These are phyloP conservation scores for Torulaspora franciscae DNA, from an alignment of 805 yeast genomes.

Conservation along the genomic window DNA sequence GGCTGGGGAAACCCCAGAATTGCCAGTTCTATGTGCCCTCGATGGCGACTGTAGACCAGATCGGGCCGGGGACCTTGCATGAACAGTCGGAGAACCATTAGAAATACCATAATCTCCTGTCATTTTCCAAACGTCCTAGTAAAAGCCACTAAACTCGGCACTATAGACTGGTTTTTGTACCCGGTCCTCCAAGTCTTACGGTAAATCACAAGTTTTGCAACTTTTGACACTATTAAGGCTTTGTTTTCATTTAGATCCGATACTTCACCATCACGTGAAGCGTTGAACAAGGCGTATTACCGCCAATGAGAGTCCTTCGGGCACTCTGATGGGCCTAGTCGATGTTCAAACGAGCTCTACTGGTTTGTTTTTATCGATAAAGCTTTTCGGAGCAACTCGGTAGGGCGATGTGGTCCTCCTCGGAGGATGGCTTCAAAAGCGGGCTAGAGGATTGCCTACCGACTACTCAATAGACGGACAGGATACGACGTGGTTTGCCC, in stretches of 20 bases:
- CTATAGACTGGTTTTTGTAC: too few species aligned
- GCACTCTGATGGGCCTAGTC: neutral
- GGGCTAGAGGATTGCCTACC: too few species aligned
- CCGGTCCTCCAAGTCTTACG: too few species aligned
- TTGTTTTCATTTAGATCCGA: conserved; percentile 1
- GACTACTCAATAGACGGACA: too few species aligned
- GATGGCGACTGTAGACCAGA: conserved; percentile 7
- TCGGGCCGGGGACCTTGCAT: neutral
- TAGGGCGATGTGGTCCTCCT: too few species aligned
- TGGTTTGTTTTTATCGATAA: too few species aligned
- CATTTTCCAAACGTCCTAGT: neutral
- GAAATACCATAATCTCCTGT: neutral
- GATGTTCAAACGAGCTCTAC: neutral
- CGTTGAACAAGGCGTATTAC: neutral
- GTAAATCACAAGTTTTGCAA: neutral
- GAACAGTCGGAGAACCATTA: neutral
- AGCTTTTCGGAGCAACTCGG: too few species aligned
- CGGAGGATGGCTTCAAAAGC: too few species aligned
- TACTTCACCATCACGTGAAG: neutral
- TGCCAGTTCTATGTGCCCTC: neutral
- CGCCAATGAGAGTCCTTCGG: neutral
- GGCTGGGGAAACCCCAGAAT: conserved; percentile 18
- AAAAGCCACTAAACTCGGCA: neutral
- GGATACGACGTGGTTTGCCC: too few species aligned
- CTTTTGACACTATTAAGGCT: neutral